Base-by-base conservation (phyloP, 140 eudicot genomes). In the Senecio squalidus region DNA sequence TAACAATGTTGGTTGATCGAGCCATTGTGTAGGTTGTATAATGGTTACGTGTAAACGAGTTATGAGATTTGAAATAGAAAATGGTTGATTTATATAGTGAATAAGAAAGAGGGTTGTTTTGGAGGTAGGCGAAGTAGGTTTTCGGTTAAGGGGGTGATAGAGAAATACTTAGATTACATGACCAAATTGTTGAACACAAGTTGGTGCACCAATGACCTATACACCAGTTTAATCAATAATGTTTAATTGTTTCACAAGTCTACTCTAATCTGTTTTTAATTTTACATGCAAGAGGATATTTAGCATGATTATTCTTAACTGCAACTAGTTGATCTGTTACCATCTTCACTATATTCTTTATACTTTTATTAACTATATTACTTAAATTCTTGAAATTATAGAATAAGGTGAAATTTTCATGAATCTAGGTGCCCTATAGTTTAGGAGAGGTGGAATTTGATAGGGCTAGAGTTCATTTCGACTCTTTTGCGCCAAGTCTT, bases 61-160 rank as follows among this genome's bases (percentile, higher is more conserved):
- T 84, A 82, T 80, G 82, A 73, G 58, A 51, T 59, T 36, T 11
- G 30, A 60, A 58, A 60, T 33, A 45, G 55, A 34, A 16, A 36
- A 14, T 75, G 46, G 23, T 64, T 47, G 11, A 27, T 74, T 81
- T 67, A 57, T 81, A 78, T 81, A 85, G 47, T 54, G 60, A 60
- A 60, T 43, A 75, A 72, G 49, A 27, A 54, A 20, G 74, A 61
- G 74, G 79, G 83, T 77, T 54, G 84, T 64, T 69, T 77, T 34
- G 45, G 58, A 69, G 83, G 80, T 88, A 60, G 95, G 85, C 88
- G 59, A 76, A 79, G 84, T 88, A 82, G 95, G 88, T 88, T 74
- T 60, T 74, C 50, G 25, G 55, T 76, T 27, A 26, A 28, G 45
- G 10, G 23, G 26, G 9, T 58, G 55, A 27, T 45, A 53, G 51